Evolutionary conservation across 1,284 basidiomycete genomes (phyloP).

Genomic region (Mycosarcoma mackinlayi): DNA sequence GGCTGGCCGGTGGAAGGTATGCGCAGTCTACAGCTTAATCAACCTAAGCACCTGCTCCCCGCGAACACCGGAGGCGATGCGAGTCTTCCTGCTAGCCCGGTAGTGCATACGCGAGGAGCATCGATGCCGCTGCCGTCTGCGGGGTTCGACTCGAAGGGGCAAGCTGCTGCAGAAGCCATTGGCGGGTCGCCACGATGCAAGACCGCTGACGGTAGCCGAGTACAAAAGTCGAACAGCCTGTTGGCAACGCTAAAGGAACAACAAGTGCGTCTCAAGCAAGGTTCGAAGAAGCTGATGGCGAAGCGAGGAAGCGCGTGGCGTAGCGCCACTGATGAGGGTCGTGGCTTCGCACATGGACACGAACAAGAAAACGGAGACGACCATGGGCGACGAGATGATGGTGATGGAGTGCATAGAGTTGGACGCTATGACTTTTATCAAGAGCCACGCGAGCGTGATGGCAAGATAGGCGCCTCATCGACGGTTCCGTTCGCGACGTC

Average conservation of each 20-base stretch:
- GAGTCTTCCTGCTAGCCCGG: conserved; percentile 21
- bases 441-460: background rate
- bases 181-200: conserved; percentile 21
- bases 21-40: conserved; percentile 13
- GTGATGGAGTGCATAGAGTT: background rate
- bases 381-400: background rate
- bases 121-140: conserved; percentile 23
- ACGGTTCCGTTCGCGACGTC: background rate
- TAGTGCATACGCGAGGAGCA: conserved; percentile 19
- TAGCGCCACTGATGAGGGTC: background rate
- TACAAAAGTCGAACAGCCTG: conserved; percentile 18
- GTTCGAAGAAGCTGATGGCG: conserved; percentile 32
- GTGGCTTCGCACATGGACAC: background rate
- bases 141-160: background rate
- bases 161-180: conserved; percentile 3
- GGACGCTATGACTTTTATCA: background rate
- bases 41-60: background rate
- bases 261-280: conserved; percentile 33
- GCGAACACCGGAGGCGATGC: background rate
- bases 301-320: conserved; percentile 10
- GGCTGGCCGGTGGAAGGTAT: conserved; percentile 20
- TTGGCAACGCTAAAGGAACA: conserved; percentile 43
- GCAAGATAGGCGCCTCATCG: background rate
- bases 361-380: background rate
- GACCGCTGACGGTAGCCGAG: background rate